Conservation (phyloP, 2,329 filamentous ascomycete genomes). For the Penicillium sp. region DNA sequence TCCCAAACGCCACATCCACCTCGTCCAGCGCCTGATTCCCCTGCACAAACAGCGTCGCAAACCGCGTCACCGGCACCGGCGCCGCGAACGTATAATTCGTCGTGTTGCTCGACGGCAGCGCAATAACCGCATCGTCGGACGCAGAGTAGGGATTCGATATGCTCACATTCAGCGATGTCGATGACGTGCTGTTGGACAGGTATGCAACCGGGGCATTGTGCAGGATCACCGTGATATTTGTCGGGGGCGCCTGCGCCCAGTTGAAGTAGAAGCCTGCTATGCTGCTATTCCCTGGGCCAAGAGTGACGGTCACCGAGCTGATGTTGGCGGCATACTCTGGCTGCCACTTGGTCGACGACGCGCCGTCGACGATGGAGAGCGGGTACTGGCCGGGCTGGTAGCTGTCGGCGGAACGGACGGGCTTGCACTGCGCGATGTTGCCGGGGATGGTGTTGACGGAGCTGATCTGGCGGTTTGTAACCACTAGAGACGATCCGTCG, state of each 20-base stretch:
- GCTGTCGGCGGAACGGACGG: slow-evolving; percentile 45
- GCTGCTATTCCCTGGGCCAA: slow-evolving; percentile 36
- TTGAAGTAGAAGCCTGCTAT: slow-evolving; percentile 53
- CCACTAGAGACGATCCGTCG: slow-evolving; percentile 46
- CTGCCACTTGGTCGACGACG: slow-evolving; percentile 64
- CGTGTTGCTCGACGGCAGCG: slow-evolving; percentile 37
- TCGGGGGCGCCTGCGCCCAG: slow-evolving; percentile 56
- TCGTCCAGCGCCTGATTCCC: slow-evolving; percentile 39
- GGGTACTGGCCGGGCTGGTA: slow-evolving; percentile 66
- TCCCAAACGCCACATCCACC: slow-evolving; percentile 27
- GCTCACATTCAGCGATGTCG: background rate
- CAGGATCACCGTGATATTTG: slow-evolving; percentile 52
- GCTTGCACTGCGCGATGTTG: slow-evolving; percentile 64
- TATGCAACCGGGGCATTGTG: slow-evolving; percentile 41
- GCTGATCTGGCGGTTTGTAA: slow-evolving; percentile 58
- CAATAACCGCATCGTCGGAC: slow-evolving; percentile 30
- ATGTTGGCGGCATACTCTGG: slow-evolving; percentile 49
- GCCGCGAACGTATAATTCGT: slow-evolving; percentile 36
- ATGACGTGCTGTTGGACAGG: background rate
- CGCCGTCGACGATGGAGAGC: slow-evolving; percentile 62
- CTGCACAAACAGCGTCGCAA: slow-evolving; percentile 42
- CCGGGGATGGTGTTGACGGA: slow-evolving; percentile 51
- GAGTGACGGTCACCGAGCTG: slow-evolving; percentile 55
- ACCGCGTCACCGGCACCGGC: slow-evolving; percentile 33
- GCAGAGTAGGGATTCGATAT: slow-evolving; percentile 36